Conservation (phyloP, 345 rosid species). For the Camelina neglecta region DNA sequence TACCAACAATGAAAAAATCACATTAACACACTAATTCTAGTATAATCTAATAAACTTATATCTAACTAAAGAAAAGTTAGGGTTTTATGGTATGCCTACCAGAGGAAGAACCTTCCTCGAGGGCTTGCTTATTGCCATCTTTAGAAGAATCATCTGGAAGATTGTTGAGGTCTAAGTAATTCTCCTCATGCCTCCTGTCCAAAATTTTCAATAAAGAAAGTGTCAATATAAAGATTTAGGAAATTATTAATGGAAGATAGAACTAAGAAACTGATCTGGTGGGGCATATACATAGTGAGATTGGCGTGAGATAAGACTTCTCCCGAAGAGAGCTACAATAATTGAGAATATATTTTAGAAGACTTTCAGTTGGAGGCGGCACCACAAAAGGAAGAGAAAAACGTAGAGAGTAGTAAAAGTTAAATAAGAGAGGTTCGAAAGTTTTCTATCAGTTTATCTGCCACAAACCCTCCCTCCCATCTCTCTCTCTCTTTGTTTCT, state of each 20-base stretch:
- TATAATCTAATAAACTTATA: background rate
- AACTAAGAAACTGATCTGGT: slow-evolving; percentile 34
- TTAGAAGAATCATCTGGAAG: slow-evolving; percentile 78
- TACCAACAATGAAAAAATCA: background rate
- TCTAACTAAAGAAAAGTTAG: slow-evolving; percentile 9
- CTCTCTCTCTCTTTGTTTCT: slow-evolving; percentile 50
- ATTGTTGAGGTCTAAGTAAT: slow-evolving; percentile 95
- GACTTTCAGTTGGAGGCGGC: slow-evolving; percentile 84
- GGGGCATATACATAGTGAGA: slow-evolving; percentile 44
- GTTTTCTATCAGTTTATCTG: slow-evolving; percentile 95
- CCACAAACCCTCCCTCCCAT: slow-evolving; percentile 54
- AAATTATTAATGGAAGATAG: slow-evolving; percentile 27
- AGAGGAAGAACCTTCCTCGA: slow-evolving; percentile 72
- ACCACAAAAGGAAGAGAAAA: slow-evolving; percentile 46
- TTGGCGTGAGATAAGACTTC: slow-evolving; percentile 60
- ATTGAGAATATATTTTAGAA: slow-evolving; percentile 52
- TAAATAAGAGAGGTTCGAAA: slow-evolving; percentile 67
- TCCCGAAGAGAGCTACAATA: slow-evolving; percentile 49
- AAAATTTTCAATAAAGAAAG: slow-evolving; percentile 12
- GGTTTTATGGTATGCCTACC: slow-evolving; percentile 47
- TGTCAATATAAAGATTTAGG: slow-evolving; percentile 28
- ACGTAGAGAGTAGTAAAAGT: slow-evolving; percentile 60
- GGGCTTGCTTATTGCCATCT: slow-evolving; percentile 57
- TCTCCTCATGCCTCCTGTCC: slow-evolving; percentile 77
- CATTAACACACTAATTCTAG: background rate